Evolutionary conservation across 2,329 filamentous ascomycete species (phyloP).

Genomic region (Chrysoporthe deuterocubensis): DNA sequence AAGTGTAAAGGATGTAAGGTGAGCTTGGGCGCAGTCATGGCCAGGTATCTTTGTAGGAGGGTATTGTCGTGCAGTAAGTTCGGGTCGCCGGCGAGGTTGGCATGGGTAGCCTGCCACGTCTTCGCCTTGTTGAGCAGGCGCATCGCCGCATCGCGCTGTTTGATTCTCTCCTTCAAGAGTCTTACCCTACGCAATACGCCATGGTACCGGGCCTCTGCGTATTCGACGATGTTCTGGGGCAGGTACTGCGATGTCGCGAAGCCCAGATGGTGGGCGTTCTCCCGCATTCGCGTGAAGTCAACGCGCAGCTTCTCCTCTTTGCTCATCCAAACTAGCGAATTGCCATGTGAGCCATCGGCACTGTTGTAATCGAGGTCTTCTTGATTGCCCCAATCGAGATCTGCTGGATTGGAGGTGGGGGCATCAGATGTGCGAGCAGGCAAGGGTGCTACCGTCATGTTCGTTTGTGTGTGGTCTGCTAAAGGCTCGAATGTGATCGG

Average conservation of each 20-base stretch:
- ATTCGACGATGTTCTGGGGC: not conserved
- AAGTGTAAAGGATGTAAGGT: too few relatives aligned
- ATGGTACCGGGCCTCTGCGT: not conserved
- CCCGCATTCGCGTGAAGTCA: slow-evolving; percentile 16
- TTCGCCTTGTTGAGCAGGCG: not conserved
- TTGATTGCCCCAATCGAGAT: not conserved
- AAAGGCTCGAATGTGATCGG: not conserved
- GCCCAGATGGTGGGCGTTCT: slow-evolving; percentile 14
- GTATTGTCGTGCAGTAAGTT: not conserved
- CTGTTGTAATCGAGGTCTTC: too few relatives aligned
- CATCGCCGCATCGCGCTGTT: not conserved
- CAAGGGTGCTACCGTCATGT: not conserved
- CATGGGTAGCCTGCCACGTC: not conserved
- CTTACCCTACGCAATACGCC: not conserved
- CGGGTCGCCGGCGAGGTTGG: not conserved
- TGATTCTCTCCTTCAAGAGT: not conserved
- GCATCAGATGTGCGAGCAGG: not conserved
- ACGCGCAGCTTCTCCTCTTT: slow-evolving; percentile 18
- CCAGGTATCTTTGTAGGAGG: too few relatives aligned
- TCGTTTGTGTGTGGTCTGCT: not conserved
- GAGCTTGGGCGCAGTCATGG: too few relatives aligned
- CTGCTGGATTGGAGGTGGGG: too few relatives aligned
- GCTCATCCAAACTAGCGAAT: slow-evolving; percentile 17
- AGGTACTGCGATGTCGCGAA: slow-evolving; percentile 8
- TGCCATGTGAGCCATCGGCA: not conserved